A percentile compares a stretch with the other conserved stretches of the same genome.
phyloP scores from a whole-genome alignment of 768 basidiomycete genomes.

The Termitomyces sp. region DNA sequence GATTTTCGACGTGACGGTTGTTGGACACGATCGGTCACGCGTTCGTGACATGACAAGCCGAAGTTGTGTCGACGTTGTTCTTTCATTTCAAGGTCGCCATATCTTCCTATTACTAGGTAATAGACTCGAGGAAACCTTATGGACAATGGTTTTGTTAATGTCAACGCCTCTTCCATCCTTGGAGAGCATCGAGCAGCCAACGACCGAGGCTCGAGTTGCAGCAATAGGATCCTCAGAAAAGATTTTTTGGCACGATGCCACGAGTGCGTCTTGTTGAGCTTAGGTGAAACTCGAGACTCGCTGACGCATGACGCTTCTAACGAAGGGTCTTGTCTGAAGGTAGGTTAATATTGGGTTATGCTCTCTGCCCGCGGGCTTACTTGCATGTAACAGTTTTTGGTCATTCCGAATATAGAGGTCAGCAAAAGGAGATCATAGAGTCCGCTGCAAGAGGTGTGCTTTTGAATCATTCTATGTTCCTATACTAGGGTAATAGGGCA shows the following conservation, averaged over 20 bases:
- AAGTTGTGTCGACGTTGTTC: background rate
- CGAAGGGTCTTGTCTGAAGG: conserved; percentile 14
- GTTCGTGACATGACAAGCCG: background rate
- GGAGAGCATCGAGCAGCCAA: background rate
- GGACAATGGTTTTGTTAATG: background rate
- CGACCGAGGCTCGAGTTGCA: background rate
- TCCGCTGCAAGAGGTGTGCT: conserved; percentile 56
- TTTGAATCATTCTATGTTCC: background rate
- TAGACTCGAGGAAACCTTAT: background rate
- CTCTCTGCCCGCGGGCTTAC: background rate
- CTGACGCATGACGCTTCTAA: background rate
- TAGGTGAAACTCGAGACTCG: background rate
- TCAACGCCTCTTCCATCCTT: background rate
- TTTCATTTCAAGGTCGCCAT: background rate
- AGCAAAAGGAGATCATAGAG: conserved; percentile 71
- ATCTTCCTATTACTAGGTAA: background rate
- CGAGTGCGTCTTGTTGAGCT: background rate
- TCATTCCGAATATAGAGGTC: conserved; percentile 63
- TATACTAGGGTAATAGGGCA: background rate
- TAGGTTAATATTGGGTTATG: background rate
- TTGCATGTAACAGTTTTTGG: conserved; percentile 50
- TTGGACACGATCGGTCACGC: conserved; percentile 20
- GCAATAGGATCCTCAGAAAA: background rate
- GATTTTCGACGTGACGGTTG: background rate
- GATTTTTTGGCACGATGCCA: background rate